These are phyloP conservation scores for Penicillium riverlandense DNA, from an alignment of 495 filamentous ascomycete species.

Conservation along the genomic window DNA sequence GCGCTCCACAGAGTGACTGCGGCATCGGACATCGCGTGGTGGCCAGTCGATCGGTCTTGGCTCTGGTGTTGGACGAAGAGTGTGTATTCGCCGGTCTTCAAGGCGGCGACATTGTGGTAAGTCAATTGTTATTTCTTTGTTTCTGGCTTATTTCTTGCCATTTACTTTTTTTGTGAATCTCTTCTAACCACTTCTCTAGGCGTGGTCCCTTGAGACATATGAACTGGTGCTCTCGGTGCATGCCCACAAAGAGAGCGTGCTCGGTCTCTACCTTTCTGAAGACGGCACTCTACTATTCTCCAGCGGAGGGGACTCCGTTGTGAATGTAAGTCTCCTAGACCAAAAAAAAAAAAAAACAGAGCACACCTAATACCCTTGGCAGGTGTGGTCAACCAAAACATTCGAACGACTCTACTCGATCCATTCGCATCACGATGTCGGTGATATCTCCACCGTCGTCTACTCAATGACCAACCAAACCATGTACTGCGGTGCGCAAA, in stretches of 20 bases:
- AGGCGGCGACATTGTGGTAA: constrained; percentile 78
- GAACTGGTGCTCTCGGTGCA: constrained; percentile 67
- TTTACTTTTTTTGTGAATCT: neutral
- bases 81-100: constrained; percentile 73
- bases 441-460: constrained; percentile 87
- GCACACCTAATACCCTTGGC: constrained; percentile 6
- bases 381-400: constrained; percentile 60
- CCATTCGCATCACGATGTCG: constrained; percentile 89
- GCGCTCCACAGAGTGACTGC: constrained; percentile 22
- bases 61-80: constrained; percentile 39
- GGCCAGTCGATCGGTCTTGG: constrained; percentile 39
- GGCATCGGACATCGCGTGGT: constrained; percentile 41
- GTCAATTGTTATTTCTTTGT: constrained; percentile 6
- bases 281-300: constrained; percentile 79
- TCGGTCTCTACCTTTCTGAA: constrained; percentile 71
- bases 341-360: too few species aligned
- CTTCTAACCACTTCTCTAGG: constrained; percentile 28
- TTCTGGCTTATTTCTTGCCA: neutral
- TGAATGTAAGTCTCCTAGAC: constrained; percentile 56
- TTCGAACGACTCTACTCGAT: constrained; percentile 75
- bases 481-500: constrained; percentile 88
- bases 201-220: constrained; percentile 84
- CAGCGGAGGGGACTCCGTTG: constrained; percentile 85
- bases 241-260: constrained; percentile 84
- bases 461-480: constrained; percentile 74